These are phyloP conservation scores for Penicillium sp. DNA, from an alignment of 2,329 filamentous ascomycete genomes.

Conservation along the genomic window DNA sequence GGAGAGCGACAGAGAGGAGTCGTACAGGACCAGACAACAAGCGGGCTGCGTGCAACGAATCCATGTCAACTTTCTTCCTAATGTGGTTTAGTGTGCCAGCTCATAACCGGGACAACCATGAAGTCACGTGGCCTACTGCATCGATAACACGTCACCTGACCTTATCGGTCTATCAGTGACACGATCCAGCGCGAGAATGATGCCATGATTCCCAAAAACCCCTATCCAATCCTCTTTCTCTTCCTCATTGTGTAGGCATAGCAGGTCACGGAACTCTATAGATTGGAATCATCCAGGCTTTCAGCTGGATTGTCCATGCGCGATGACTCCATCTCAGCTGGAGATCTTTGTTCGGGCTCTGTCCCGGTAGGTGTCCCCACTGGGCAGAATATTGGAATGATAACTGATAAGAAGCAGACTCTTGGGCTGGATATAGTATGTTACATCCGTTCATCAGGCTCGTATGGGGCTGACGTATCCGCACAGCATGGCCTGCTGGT, in stretches of 20 bases:
- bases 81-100: slow-evolving; percentile 41
- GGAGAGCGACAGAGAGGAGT: slow-evolving; percentile 11
- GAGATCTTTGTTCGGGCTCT: slow-evolving; percentile 41
- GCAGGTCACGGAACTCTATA: not conserved
- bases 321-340: slow-evolving; percentile 25
- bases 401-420: slow-evolving; percentile 43
- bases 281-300: not conserved
- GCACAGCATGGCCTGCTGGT: slow-evolving; percentile 68
- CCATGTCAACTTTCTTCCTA: slow-evolving; percentile 41
- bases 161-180: slow-evolving; percentile 21
- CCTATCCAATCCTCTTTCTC: not conserved
- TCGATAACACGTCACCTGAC: slow-evolving; percentile 19
- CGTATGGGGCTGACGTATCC: not conserved
- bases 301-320: not conserved
- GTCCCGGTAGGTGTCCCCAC: slow-evolving; percentile 38
- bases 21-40: slow-evolving; percentile 23
- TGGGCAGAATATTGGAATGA: not conserved
- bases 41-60: slow-evolving; percentile 22
- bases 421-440: slow-evolving; percentile 58
- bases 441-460: not conserved
- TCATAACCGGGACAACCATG: slow-evolving; percentile 42
- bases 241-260: not conserved
- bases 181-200: not conserved
- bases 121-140: slow-evolving; percentile 12
- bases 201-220: not conserved